Evolutionary conservation across 345 rosid genomes (phyloP), one percentile per base, ranked within the genome.

Genomic region (Camelina laxa): DNA sequence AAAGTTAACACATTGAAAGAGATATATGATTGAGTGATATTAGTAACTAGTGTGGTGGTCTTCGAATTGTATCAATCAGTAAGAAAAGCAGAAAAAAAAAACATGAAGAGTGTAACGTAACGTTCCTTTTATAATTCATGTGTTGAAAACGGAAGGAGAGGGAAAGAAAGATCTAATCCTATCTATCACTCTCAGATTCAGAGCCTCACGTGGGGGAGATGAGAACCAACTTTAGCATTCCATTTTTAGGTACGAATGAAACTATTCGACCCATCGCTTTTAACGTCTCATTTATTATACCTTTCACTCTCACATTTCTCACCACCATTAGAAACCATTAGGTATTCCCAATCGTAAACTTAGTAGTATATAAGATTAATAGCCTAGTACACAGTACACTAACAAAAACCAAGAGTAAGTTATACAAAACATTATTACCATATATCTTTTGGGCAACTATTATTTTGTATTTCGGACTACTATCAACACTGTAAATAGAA

Each of bases 151-250:
- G 27, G 21, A 67, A 27, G 39, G 36, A 65, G 20, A 7, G 10
- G 51, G 70, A 65, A 38, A 67, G 60, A 67, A 49, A 67, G 14
- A 67, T 33, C 21, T 48, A 8, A 36, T 36, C 9, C 36, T 36
- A 36, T 36, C 39, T 9, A 53, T 69, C 70, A 21, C 79, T 76
- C 31, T 69, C 75, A 61, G 24, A 61, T 31, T 61, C 70, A 75
- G 79, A 75, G 70, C 22, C 75, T 75, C 79, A 75, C 79, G 75
- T 75, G 74, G 69, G 42, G 39, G 36, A 33, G 9, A n/a, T n/a
- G 36, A 3, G 48, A 10, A 69, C 30, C 30, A 27, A 27, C 21
- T n/a, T 44, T 56, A 62, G 24, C 61, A 35, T 69, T 67, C 64
- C 50, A 69, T 15, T 42, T 51, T 61, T 9, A 49, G 30, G 70